A percentile compares a stretch with the other conserved stretches of the same genome.
Evolutionary conservation across 2,329 filamentous ascomycete genomes (phyloP).

Genomic region (Alternaria arborescens): DNA sequence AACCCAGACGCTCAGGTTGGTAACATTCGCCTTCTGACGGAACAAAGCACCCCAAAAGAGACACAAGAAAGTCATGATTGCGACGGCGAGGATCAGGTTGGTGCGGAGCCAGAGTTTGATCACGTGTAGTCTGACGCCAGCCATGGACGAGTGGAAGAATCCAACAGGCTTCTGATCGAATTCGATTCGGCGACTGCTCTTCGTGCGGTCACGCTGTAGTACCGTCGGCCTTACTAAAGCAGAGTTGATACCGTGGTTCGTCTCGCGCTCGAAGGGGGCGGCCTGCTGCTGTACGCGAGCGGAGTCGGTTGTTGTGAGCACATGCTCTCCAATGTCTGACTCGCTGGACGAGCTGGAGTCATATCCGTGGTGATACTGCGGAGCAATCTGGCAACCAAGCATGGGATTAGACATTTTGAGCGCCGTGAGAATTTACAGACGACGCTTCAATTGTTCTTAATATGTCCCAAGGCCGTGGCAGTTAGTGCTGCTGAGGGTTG

Average conservation of each 20-base stretch:
- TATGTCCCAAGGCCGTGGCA: neutral
- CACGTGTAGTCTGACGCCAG: constrained; percentile 42
- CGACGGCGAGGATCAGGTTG: constrained; percentile 37
- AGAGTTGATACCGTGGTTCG: constrained; percentile 20
- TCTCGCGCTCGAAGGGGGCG: constrained; percentile 35
- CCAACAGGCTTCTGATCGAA: constrained; percentile 27
- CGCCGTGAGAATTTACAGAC: neutral
- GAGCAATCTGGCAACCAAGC: constrained; percentile 41
- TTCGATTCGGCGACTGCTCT: constrained; percentile 26
- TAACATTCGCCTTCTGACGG: constrained; percentile 28
- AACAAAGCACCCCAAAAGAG: constrained; percentile 45
- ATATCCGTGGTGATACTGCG: constrained; percentile 32
- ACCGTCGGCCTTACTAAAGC: constrained; percentile 19
- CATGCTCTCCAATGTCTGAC: constrained; percentile 14
- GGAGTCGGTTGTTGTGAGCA: neutral
- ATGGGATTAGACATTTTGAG: constrained; percentile 27
- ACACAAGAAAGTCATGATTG: constrained; percentile 37
- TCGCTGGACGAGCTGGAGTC: constrained; percentile 23
- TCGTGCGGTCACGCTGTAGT: constrained; percentile 28
- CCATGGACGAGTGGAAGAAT: constrained; percentile 44
- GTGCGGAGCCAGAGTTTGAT: constrained; percentile 39
- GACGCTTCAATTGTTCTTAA: neutral
- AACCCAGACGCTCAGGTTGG: constrained; percentile 62
- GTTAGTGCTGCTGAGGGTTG: neutral
- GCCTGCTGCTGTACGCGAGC: constrained; percentile 1